Evolutionary conservation across 1,139 yeast genomes (phyloP).

Genomic region (Magnusiomyces tetraspermus): DNA sequence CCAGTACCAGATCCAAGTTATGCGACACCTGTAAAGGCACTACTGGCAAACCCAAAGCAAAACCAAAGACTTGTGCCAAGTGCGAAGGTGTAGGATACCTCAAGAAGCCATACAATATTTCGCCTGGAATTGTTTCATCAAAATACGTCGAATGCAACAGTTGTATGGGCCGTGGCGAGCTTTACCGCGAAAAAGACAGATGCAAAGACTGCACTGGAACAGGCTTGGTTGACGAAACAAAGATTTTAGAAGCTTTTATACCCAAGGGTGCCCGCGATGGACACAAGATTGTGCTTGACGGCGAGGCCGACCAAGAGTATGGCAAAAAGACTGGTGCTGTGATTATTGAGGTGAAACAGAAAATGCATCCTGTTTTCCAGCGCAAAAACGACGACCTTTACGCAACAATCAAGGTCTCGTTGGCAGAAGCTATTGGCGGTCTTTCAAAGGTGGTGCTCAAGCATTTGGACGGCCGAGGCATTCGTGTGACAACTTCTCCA

Average conservation of each 20-base stretch:
- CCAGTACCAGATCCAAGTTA: slow-evolving; percentile 61
- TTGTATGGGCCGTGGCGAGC: slow-evolving; percentile 67
- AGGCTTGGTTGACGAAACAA: slow-evolving; percentile 54
- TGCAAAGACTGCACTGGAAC: slow-evolving; percentile 72
- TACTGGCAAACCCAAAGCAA: slow-evolving; percentile 61
- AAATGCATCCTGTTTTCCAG: slow-evolving; percentile 38
- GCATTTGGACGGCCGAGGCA: slow-evolving; percentile 73
- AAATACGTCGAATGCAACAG: slow-evolving; percentile 53
- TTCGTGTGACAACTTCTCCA: slow-evolving; percentile 50
- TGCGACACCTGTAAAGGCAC: slow-evolving; percentile 59
- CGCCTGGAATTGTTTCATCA: slow-evolving; percentile 67
- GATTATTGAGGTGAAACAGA: slow-evolving; percentile 48
- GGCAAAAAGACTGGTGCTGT: slow-evolving; percentile 77
- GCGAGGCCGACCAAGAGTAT: slow-evolving; percentile 64
- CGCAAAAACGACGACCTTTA: slow-evolving; percentile 59
- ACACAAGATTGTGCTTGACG: slow-evolving; percentile 50
- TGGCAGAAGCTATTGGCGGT: slow-evolving; percentile 79
- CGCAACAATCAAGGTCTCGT: slow-evolving; percentile 49
- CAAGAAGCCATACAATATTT: slow-evolving; percentile 54
- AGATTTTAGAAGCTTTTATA: slow-evolving; percentile 69
- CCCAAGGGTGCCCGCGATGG: slow-evolving; percentile 59
- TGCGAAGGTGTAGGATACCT: slow-evolving; percentile 70
- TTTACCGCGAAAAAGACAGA: slow-evolving; percentile 53
- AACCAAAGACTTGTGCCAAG: slow-evolving; percentile 44
- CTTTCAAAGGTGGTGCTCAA: slow-evolving; percentile 57